phyloP scores from a whole-genome alignment of 148 eudicot species.

The Vaccinium vitisidaea region DNA sequence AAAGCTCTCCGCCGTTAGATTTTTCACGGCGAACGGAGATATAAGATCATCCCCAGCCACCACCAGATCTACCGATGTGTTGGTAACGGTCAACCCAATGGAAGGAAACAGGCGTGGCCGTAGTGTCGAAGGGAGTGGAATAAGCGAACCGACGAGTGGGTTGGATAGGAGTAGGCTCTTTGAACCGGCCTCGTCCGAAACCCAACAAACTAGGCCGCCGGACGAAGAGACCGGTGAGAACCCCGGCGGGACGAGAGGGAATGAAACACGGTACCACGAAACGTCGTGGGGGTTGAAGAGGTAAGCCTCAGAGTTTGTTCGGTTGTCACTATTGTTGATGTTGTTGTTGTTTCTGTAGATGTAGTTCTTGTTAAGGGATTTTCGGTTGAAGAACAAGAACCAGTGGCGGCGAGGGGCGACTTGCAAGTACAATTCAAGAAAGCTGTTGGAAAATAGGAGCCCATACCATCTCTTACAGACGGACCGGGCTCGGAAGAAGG shows the following conservation, averaged over 20 bases:
- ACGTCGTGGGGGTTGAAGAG: conserved; percentile 72
- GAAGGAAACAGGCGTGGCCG: conserved; percentile 75
- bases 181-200: conserved; percentile 67
- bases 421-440: conserved; percentile 71
- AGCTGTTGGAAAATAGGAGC: conserved; percentile 65
- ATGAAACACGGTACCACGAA: conserved; percentile 57
- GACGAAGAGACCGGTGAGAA: conserved; percentile 75
- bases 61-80: conserved; percentile 50
- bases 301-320: conserved; percentile 34
- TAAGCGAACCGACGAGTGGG: conserved; percentile 57
- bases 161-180: conserved; percentile 65
- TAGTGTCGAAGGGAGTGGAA: conserved; percentile 61
- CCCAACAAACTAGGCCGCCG: conserved; percentile 72
- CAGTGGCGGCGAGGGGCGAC: conserved; percentile 52
- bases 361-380: conserved; percentile 28
- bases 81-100: conserved; percentile 49
- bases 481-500: conserved; percentile 77
- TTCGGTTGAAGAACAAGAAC: conserved; percentile 81
- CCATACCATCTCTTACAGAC: conserved; percentile 91
- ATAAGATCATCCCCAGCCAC: conserved; percentile 91
- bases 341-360: conserved; percentile 30
- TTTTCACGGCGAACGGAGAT: conserved; percentile 96
- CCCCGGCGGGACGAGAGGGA: conserved; percentile 60
- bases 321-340: background rate
- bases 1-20: conserved; percentile 71